phyloP scores from a whole-genome alignment of 345 rosid species.

The Hibiscus tridactylites region DNA sequence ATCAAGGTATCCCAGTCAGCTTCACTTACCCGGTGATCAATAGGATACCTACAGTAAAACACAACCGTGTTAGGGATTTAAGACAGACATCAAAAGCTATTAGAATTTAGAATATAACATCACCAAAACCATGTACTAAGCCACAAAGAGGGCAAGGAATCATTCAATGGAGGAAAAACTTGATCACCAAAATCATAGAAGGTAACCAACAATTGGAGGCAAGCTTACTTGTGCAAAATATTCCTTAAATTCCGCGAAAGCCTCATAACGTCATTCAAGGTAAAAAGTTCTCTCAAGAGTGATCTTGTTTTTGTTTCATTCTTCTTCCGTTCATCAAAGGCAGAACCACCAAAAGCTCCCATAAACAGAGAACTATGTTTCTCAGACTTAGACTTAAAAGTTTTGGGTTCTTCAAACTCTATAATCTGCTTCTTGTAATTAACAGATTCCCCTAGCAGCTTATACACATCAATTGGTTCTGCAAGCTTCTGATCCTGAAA shows the following conservation, averaged over 20 bases:
- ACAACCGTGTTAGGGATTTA: not conserved
- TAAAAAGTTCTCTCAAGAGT: constrained; percentile 22
- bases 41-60: constrained; percentile 41
- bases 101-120: not conserved
- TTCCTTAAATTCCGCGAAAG: constrained; percentile 37
- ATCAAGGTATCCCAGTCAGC: constrained; percentile 36
- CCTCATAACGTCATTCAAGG: constrained; percentile 41
- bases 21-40: constrained; percentile 46
- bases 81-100: too few relatives aligned
- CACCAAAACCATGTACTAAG: not conserved
- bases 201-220: not conserved
- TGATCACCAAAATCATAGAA: not conserved
- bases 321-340: constrained; percentile 23
- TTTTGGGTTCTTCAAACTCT: constrained; percentile 21
- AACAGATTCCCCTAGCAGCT: constrained; percentile 34
- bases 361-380: constrained; percentile 22
- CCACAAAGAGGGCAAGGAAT: not conserved
- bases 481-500: constrained; percentile 41
- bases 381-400: constrained; percentile 24
- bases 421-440: constrained; percentile 19
- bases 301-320: constrained; percentile 30
- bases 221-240: constrained; percentile 62
- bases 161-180: not conserved
- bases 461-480: constrained; percentile 47
- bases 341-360: constrained; percentile 20